Base-by-base conservation (phyloP, 2,329 filamentous ascomycete genomes). In the Aureobasidium sp. region DNA sequence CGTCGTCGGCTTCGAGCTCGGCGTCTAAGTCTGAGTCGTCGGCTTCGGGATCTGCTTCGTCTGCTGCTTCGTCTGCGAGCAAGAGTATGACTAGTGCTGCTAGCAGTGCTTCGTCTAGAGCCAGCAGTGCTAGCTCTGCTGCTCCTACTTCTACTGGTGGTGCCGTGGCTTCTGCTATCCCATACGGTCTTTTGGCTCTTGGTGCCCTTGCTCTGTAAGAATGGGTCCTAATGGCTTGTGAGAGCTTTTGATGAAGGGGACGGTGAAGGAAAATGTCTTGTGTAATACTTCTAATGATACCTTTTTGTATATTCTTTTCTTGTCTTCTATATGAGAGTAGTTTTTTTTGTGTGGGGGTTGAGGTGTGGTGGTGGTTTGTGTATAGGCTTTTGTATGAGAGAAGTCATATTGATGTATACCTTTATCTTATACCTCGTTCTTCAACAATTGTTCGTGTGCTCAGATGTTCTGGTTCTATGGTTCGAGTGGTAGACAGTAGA, bases 1-100 rank as follows among this genome's bases (percentile, higher is more conserved):
- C 44, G 11, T 56, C 52, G 79, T 94, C 96, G 41, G 41, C 41
- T n/a, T 44, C 41, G n/a, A 7, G 14, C 15, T 47, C 44, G n/a
- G 42, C 42, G 4, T 45, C 42, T 1, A 22, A n/a, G 3, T 25
- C 42, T 44, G 42, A n/a, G 11, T 25, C n/a, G 12, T 27, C 6
- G 14, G 44, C 44, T 29, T 84, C 82, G 37, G 87, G 77, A 61
- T 96, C 77, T 71, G 96, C 82, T 47, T 87, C 82, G 76, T 41
- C 41, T 25, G 31, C 55, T 41, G n/a, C 29, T 14, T 31, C 29
- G 5, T n/a, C 41, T 17, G 34, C 77, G 59, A 96, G 77, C 72
- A 22, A 7, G 20, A 37, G 22, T 42, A 29, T 49, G 86, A 82
- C 44, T 14, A 36, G 62, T 36, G 51, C 60, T 22, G 37, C 53